Evolutionary conservation across 345 rosid genomes (phyloP), one percentile per base, ranked within the genome.

Genomic region (Salix suchowensis): DNA sequence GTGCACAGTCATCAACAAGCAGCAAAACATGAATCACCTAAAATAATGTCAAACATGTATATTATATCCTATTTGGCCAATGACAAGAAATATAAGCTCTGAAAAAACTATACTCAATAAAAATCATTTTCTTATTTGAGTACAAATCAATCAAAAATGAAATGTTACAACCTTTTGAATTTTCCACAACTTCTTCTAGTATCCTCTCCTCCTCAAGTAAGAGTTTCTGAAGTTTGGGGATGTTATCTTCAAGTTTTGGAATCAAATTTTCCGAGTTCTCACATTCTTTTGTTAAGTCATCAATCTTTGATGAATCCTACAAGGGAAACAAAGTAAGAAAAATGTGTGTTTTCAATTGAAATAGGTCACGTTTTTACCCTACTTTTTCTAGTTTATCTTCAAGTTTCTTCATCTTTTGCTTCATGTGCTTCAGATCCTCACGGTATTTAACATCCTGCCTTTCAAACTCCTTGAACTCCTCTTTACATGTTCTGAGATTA

Each of bases 401-500:
- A 26, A 93, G 89, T 82, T 93, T 96, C 88, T 92, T 96, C 62
- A 96, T 85, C 89, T 93, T 96, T 83, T 93, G 99, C 84, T 96
- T 96, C 89, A 80, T 81, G 85, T 96, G 98, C 90, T 90, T 93
- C 80, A 91, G 73, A 83, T 93, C 97, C 83, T 96, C 99, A 73
- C 97, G 86, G 76, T 91, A 86, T 74, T 96, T 93, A 78, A 96
- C 92, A 81, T 93, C 98, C 80, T 91, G 97, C 87, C 97, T 89
- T 87, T 96, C 97, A 83, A 96, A 96, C 74, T 96, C 98, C 87
- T 91, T 93, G 68, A 96, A 96, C 72, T 89, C 89, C 73, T 96
- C 99, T 85, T 96, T 96, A 80, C 91, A 91, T 32, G 58, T 84
- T 82, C 76, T 83, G 74, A 92, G 92, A 73, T 85, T 81, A 78